Evolutionary conservation across 1,284 basidiomycete genomes (phyloP), one percentile per base, ranked within the genome.

Genomic region (Microbotryum intermedium): DNA sequence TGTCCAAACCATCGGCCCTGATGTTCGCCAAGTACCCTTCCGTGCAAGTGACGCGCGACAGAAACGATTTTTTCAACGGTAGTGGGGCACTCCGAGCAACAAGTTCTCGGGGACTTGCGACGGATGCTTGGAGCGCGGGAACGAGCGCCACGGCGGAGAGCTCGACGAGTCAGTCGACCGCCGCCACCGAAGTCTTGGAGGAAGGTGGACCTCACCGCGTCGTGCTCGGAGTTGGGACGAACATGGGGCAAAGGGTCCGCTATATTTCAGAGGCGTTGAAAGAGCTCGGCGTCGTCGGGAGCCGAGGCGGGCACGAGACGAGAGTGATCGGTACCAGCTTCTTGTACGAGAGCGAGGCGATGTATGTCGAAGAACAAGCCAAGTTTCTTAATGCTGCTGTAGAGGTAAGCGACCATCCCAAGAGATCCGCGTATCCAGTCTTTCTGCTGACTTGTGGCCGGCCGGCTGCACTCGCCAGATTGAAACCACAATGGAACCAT

Each of bases 321-420:
- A 72, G 70, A 18, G 76, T 93, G 18, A 76, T 87, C 28, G 80
- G 89, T 67, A 93, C 90, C 0, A 92, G 90, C 72, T 90, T 93
- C 75, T 75, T 98, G 76, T 98, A 98, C 73, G 87, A 97, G 76
- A 93, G 87, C 21, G 80, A 85, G 23, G 91, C 95, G 0, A 97
- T 97, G 95, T 99, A 98, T 74, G 84, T 94, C 26, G 82, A 82
- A 20, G 85, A 95, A 64, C 94, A 99, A 74, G 88, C 87, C 26
- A 76, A 79, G 30, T 98, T 98, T 75, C 81, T 89, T 64, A 98
- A 98, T 72, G 89, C 88, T 59, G 90, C 88, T 10, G 88, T 92
- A 67, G 79, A 91, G 75, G 90, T 94, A 62, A 65, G 84, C 13
- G 11, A 16, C 9, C 18, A 39, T 39, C 76, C 25, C 46, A 47